Evolutionary conservation across 306 rosid genomes (phyloP).

Genomic region (Aeschynomene evenia): DNA sequence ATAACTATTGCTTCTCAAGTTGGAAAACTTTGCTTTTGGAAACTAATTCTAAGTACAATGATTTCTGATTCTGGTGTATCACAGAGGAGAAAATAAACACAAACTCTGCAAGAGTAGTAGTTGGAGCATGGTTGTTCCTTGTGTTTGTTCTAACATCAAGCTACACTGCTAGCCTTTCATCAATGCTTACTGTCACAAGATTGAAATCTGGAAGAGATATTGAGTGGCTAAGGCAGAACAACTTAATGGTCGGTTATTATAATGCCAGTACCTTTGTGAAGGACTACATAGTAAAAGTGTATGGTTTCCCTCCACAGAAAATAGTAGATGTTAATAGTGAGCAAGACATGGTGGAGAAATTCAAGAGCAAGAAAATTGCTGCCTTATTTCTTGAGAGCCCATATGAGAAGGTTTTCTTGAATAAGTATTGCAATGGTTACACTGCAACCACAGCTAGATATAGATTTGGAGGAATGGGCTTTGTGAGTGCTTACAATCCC

Average conservation of each 20-base stretch:
- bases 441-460: constrained; percentile 29
- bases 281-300: constrained; percentile 31
- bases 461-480: constrained; percentile 63
- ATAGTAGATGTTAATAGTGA: constrained; percentile 28
- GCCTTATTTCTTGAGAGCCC: constrained; percentile 64
- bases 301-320: not conserved
- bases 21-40: not conserved
- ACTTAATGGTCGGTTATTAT: constrained; percentile 50
- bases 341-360: constrained; percentile 11
- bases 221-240: constrained; percentile 47
- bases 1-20: constrained; percentile 15
- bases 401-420: constrained; percentile 50
- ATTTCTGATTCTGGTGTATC: not conserved
- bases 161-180: constrained; percentile 74
- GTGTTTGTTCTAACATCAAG: constrained; percentile 60
- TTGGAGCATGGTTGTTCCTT: constrained; percentile 51
- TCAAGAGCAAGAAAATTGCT: constrained; percentile 32
- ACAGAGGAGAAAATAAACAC: constrained; percentile 49
- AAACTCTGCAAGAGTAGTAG: constrained; percentile 48
- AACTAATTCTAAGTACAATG: not conserved
- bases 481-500: constrained; percentile 49
- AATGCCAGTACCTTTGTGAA: constrained; percentile 31
- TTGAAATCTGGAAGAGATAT: constrained; percentile 34
- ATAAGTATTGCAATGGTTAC: constrained; percentile 46
- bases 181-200: constrained; percentile 49